phyloP scores from a whole-genome alignment of 148 eudicot species.

The Fagopyrum homotropicum region DNA sequence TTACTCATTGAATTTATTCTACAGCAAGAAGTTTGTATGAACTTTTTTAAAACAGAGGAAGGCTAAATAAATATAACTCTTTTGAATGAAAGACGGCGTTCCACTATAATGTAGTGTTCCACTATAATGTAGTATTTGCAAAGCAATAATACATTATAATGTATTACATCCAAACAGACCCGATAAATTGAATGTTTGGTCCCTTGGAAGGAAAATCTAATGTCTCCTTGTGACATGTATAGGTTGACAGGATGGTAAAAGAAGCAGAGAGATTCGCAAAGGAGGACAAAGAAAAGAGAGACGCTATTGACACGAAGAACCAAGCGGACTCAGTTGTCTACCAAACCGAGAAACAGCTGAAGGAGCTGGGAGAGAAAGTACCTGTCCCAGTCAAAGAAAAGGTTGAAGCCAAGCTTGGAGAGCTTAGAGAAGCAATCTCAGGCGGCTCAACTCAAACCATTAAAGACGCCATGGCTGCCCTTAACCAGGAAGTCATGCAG shows the following conservation, averaged over 20 bases:
- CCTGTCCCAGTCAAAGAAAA: constrained; percentile 39
- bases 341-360: constrained; percentile 44
- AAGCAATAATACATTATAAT: neutral
- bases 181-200: neutral
- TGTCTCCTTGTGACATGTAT: neutral
- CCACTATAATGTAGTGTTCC: too few relatives aligned
- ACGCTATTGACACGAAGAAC: constrained; percentile 41
- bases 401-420: constrained; percentile 36
- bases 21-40: neutral
- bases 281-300: constrained; percentile 48
- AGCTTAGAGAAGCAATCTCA: constrained; percentile 36
- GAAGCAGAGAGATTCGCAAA: constrained; percentile 33
- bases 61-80: too few relatives aligned
- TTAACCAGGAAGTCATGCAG: constrained; percentile 45
- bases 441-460: constrained; percentile 34
- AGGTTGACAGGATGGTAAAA: constrained; percentile 43
- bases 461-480: constrained; percentile 38
- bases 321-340: constrained; percentile 45
- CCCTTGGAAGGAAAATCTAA: neutral
- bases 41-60: too few relatives aligned
- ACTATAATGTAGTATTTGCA: too few relatives aligned
- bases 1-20: neutral
- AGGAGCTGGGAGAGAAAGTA: constrained; percentile 45
- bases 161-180: neutral
- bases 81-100: too few relatives aligned